These are phyloP conservation scores for Aeschynomene evenia DNA, from an alignment of 306 rosid genomes.

Conservation along the genomic window DNA sequence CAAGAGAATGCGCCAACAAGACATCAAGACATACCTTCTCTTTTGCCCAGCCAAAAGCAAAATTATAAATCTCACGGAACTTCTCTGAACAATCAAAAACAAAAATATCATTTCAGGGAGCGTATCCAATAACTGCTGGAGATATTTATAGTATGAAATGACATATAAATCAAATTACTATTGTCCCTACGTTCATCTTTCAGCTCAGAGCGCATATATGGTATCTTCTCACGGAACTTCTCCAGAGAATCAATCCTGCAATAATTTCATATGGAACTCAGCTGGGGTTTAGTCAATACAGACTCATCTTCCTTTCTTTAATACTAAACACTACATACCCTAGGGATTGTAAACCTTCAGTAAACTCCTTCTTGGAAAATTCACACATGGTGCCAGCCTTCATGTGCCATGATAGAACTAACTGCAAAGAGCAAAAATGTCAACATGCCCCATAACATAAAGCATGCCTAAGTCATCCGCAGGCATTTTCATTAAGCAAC, in stretches of 20 bases:
- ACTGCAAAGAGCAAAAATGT: slow-evolving; percentile 62
- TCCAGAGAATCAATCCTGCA: slow-evolving; percentile 95
- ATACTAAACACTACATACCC: slow-evolving; percentile 53
- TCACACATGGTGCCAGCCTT: slow-evolving; percentile 99
- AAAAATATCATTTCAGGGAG: slow-evolving; percentile 32
- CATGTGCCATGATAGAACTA: slow-evolving; percentile 99
- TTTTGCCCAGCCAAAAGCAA: slow-evolving; percentile 98
- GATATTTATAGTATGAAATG: slow-evolving; percentile 1
- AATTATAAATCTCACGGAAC: slow-evolving; percentile 93
- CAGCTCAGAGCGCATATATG: slow-evolving; percentile 87
- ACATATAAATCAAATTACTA: slow-evolving; percentile 16
- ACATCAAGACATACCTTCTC: slow-evolving; percentile 68
- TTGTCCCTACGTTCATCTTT: slow-evolving; percentile 82
- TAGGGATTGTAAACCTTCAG: slow-evolving; percentile 81
- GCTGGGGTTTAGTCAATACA: neutral
- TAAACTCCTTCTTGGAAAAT: slow-evolving; percentile 91
- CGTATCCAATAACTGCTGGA: slow-evolving; percentile 19
- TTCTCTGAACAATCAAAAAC: slow-evolving; percentile 66
- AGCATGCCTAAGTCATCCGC: neutral
- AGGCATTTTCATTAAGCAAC: neutral
- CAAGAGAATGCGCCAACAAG: slow-evolving; percentile 7
- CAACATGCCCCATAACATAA: slow-evolving; percentile 27
- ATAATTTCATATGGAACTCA: slow-evolving; percentile 32
- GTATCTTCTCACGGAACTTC: slow-evolving; percentile 87
- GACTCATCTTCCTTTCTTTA: neutral